Evolutionary conservation across 2,329 filamentous ascomycete genomes (phyloP), one percentile per base, ranked within the genome.

Genomic region (Microdochium nivale): DNA sequence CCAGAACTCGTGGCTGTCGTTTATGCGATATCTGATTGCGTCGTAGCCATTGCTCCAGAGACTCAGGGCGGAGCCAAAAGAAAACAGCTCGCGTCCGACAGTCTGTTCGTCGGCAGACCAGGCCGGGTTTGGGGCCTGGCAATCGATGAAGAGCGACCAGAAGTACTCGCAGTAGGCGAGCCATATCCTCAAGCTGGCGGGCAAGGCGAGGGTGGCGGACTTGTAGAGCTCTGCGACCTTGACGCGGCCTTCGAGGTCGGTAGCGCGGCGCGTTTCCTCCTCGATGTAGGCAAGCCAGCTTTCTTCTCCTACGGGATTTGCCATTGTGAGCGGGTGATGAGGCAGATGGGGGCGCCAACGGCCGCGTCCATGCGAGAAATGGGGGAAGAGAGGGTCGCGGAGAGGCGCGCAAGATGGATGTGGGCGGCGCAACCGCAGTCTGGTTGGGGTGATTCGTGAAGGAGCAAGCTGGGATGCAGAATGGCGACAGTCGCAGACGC

Each of bases 1-100:
- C 88, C 88, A 95, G 11, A 94, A 77, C 52, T 83, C 68, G 63
- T 90, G 84, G 62, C 88, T 92, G 65, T 90, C 87, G 62, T 80
- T 80, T 53, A 94, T 72, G 54, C 87, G 85, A 67, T 85, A 88
- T 62, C 84, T 81, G 50, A 88, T 87, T 43, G 82, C 80, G 55
- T 84, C 78, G 58, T 88, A 83, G 33, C 81, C 88, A 60, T 87
- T 78, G 63, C 84, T 80, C 78, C 88, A 88, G 1, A 88, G 76
- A 51, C 81, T 79, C 51, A 88, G 70, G 47, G 87, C 80, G 47
- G 79, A 70, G 32, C 85, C 80, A 55, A 86, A 79, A 7, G 81
- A 81, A 66, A 94, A 92, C 40, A 88, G 70, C 56, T 90, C 85
- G 59, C 80, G 79, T 49, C 84, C 87, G 53, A 88, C 71, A 49